Conservation (phyloP, 2,329 filamentous ascomycete genomes). For the Huntiella abstrusa region DNA sequence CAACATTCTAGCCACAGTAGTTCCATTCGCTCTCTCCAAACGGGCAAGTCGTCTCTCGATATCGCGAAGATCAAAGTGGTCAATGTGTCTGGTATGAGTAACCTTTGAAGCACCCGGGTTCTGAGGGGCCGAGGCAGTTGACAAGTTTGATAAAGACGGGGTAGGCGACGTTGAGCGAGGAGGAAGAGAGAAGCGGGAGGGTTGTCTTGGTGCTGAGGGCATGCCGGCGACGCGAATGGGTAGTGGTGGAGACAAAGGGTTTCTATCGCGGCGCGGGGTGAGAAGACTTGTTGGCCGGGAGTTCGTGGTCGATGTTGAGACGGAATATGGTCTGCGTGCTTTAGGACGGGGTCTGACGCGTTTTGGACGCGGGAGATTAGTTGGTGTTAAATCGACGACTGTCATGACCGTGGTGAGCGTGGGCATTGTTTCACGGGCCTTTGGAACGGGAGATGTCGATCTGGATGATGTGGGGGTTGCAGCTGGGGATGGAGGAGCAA, state of each 20-base stretch:
- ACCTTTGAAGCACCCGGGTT: not conserved
- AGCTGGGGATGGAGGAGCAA: not conserved
- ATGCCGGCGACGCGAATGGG: not conserved
- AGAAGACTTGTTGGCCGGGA: too few species aligned
- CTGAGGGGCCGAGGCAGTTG: constrained; percentile 1
- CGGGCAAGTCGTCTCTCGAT: constrained; percentile 27
- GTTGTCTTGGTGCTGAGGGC: constrained; percentile 18
- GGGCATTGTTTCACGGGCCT: not conserved
- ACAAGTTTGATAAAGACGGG: not conserved
- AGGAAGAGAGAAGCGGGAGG: constrained; percentile 22
- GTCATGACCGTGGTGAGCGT: constrained; percentile 23
- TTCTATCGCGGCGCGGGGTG: too few species aligned
- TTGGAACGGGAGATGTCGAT: too few species aligned
- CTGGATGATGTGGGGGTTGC: not conserved
- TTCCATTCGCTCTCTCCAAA: constrained; percentile 26
- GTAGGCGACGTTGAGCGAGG: constrained; percentile 14
- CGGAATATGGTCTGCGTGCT: too few species aligned
- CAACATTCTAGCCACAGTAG: constrained; percentile 26
- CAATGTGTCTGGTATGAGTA: not conserved
- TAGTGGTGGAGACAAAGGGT: too few species aligned
- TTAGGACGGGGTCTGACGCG: not conserved
- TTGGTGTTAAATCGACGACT: constrained; percentile 20
- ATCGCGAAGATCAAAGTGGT: constrained; percentile 22
- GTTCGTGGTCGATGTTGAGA: too few species aligned
- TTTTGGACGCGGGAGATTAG: not conserved